A percentile compares a stretch with the other conserved stretches of the same genome.
Evolutionary conservation across 768 basidiomycete species (phyloP).

Genomic region (Suillus decipiens): DNA sequence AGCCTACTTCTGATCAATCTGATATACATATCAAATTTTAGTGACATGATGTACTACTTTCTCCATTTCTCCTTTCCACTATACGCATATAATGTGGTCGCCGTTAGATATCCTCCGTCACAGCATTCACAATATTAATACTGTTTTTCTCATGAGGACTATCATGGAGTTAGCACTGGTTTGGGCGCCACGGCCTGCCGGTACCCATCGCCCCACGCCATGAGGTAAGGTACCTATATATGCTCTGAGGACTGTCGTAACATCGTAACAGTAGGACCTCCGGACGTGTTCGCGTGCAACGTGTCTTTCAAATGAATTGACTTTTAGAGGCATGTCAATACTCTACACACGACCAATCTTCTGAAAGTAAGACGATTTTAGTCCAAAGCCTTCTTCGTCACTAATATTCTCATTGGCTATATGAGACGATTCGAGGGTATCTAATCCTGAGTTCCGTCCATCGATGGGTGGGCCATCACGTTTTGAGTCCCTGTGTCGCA

Average conservation of each 20-base stretch:
- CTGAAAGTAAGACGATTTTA: neutral
- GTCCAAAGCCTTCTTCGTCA: slow-evolving; percentile 1
- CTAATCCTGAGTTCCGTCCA: neutral
- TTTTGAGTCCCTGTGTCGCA: neutral
- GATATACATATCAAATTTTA: neutral
- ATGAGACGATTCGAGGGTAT: neutral
- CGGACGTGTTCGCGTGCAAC: neutral
- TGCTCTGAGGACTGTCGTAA: neutral
- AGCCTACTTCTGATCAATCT: neutral
- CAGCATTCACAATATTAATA: slow-evolving; percentile 5
- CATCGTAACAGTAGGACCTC: neutral
- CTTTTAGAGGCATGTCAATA: neutral
- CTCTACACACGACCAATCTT: neutral
- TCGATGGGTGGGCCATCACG: neutral
- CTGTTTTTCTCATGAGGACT: slow-evolving; percentile 1
- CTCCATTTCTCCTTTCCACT: neutral
- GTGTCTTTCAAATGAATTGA: neutral
- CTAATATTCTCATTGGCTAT: too few species aligned
- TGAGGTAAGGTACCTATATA: neutral
- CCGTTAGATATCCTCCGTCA: neutral
- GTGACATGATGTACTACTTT: neutral
- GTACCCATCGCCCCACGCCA: neutral
- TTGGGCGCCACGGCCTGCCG: neutral
- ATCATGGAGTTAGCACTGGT: neutral
- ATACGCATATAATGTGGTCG: neutral